A percentile compares a stretch with the other conserved stretches of the same genome.
These are phyloP conservation scores for Phyllosticta citrichinensis DNA, from an alignment of 2,329 filamentous ascomycete genomes.

Conservation along the genomic window DNA sequence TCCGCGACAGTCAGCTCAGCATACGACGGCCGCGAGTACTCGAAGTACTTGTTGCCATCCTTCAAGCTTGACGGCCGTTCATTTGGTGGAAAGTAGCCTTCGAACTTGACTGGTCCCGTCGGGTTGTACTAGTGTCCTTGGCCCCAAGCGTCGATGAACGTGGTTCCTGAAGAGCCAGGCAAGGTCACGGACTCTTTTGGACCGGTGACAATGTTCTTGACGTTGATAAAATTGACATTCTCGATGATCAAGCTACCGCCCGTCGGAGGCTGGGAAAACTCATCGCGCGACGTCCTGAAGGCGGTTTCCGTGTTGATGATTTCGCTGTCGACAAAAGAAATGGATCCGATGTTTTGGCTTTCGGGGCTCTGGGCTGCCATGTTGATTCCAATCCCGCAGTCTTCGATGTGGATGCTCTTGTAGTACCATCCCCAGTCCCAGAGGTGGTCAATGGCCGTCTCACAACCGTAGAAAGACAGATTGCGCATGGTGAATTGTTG, in stretches of 20 bases:
- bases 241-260: conserved; percentile 46
- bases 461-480: conserved; percentile 41
- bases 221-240: conserved; percentile 50
- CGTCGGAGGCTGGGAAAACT: conserved; percentile 32
- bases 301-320: conserved; percentile 42
- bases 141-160: conserved; percentile 21
- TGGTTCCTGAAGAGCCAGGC: conserved; percentile 14
- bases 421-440: conserved; percentile 54
- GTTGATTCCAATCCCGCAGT: conserved; percentile 44
- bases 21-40: conserved; percentile 41
- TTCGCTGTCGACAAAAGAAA: conserved; percentile 47
- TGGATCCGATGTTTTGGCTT: conserved; percentile 42
- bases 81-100: conserved; percentile 35
- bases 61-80: conserved; percentile 36
- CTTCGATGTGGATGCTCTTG: conserved; percentile 40
- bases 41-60: conserved; percentile 38
- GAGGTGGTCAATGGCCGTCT: conserved; percentile 45
- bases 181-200: conserved; percentile 18
- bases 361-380: conserved; percentile 29
- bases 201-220: conserved; percentile 23
- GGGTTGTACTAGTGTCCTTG: conserved; percentile 24
- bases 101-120: conserved; percentile 32
- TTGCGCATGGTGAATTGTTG: conserved; percentile 49
- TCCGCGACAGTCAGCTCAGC: conserved; percentile 44
- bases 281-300: conserved; percentile 38